These are phyloP conservation scores for Phytopythium mirpurense DNA, from an alignment of 352 stramenopile species.

Conservation along the genomic window DNA sequence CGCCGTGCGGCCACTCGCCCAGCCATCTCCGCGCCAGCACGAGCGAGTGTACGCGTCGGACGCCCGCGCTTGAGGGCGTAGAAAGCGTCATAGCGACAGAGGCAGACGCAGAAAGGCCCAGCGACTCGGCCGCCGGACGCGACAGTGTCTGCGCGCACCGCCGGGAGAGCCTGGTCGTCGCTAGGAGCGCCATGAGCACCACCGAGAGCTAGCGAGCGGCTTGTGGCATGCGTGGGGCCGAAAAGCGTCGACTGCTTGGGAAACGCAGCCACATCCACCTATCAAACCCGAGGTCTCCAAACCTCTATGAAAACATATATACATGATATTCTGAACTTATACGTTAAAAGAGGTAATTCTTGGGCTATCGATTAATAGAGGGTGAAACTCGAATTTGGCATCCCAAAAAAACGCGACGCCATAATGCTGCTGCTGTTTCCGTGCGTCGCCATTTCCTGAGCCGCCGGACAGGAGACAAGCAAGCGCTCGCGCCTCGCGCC, in stretches of 20 bases:
- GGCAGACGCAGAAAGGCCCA: not conserved
- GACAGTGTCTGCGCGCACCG: conserved; percentile 2
- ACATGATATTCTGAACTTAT: too few species aligned
- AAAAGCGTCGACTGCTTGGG: not conserved
- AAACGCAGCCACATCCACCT: not conserved
- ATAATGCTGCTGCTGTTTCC: too few species aligned
- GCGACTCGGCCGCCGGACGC: not conserved
- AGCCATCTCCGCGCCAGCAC: not conserved
- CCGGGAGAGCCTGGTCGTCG: conserved; percentile 3
- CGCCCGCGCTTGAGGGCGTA: not conserved
- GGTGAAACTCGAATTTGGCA: too few species aligned
- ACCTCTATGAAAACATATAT: too few species aligned
- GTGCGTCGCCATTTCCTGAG: too few species aligned
- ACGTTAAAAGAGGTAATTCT: too few species aligned
- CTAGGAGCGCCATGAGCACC: conserved; percentile 6
- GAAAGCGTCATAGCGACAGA: not conserved
- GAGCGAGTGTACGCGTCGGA: not conserved
- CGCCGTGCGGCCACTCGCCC: not conserved
- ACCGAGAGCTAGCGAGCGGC: not conserved
- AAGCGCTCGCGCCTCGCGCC: too few species aligned
- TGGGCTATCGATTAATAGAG: too few species aligned
- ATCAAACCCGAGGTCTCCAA: not conserved
- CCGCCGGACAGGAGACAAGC: too few species aligned
- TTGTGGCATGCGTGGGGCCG: not conserved
- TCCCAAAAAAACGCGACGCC: too few species aligned